Percentiles rank a stretch among this genome's conserved stretches.
Conservation (phyloP, 2,329 filamentous ascomycete genomes). For the Fusarium tjaetaba region DNA sequence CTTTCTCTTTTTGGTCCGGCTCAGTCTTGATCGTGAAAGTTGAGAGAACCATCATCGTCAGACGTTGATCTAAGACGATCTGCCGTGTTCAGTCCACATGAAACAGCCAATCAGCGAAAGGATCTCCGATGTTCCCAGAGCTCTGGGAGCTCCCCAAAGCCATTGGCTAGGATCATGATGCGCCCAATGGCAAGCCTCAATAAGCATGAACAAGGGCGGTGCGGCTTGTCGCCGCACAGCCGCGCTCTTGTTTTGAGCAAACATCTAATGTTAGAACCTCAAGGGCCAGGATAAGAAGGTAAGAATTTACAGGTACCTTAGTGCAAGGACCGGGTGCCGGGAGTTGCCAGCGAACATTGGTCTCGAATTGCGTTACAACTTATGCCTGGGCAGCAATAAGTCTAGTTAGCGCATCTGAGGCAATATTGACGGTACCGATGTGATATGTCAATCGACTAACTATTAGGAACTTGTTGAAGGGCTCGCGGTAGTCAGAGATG, state of each 20-base stretch:
- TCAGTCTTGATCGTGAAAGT: not conserved
- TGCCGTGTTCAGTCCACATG: constrained; percentile 4
- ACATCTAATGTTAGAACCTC: not conserved
- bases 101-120: constrained; percentile 35
- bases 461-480: constrained; percentile 22
- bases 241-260: constrained; percentile 9
- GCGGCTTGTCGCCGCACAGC: constrained; percentile 5
- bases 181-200: constrained; percentile 17
- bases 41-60: constrained; percentile 17
- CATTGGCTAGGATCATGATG: constrained; percentile 17
- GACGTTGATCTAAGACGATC: constrained; percentile 25
- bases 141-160: constrained; percentile 24
- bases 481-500: constrained; percentile 38
- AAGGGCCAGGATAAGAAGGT: not conserved
- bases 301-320: not conserved
- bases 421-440: not conserved
- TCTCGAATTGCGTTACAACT: constrained; percentile 13
- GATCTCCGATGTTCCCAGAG: constrained; percentile 33
- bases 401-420: not conserved
- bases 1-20: not conserved
- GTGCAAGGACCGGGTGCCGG: constrained; percentile 9
- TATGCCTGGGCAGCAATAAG: not conserved
- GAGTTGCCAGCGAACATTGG: constrained; percentile 12
- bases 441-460: constrained; percentile 4
- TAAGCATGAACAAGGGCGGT: constrained; percentile 1